Base-by-base conservation (phyloP, 129 eudicot genomes). In the Heracleum sosnowskyi region DNA sequence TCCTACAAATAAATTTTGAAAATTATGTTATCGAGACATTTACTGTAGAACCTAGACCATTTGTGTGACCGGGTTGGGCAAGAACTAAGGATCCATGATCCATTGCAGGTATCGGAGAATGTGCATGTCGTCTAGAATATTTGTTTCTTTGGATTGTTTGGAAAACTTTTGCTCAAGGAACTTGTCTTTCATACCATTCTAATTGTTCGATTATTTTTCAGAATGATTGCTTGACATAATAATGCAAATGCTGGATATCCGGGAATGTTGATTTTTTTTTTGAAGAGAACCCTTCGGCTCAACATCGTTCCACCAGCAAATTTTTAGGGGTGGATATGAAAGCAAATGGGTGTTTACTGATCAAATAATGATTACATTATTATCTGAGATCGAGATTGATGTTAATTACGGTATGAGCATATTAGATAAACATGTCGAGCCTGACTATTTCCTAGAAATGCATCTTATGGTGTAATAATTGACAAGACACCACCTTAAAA, bases 41-140 rank as follows among this genome's bases (percentile, higher is more conserved):
- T 44, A 1, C 42, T 40, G 42, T 8, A 40, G 7, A 40, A 6
- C 42, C 42, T 40, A 40, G 42, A 40, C 42, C 42, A 40, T 40
- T 40, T 40, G 42, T 40, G 42, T 10, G n/a, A 86, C 87, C 91
- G 77, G 88, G 93, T 74, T 93, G 98, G 82, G 82, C 97, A 76
- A 93, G 97, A 22, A 78, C 89, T 63, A 89, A 97, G 1, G 98
- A n/a, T n/a, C n/a, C n/a, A n/a, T n/a, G 98, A 78, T 68, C 98
- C 97, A 2, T 83, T 93, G 84, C 97, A 93, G 88, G 98, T 93
- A 72, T 86, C 89, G 34, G 88, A 97, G 79, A 37, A 91, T 97
- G 57, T 89, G 97, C 93, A 78, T 29, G 24, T 33, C 53, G 64
- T 37, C 26, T 28, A 39, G 35, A 33, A 5, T 68, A 40, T 8